phyloP scores from a whole-genome alignment of 164 flowering plant genomes.

The Piper betle region DNA sequence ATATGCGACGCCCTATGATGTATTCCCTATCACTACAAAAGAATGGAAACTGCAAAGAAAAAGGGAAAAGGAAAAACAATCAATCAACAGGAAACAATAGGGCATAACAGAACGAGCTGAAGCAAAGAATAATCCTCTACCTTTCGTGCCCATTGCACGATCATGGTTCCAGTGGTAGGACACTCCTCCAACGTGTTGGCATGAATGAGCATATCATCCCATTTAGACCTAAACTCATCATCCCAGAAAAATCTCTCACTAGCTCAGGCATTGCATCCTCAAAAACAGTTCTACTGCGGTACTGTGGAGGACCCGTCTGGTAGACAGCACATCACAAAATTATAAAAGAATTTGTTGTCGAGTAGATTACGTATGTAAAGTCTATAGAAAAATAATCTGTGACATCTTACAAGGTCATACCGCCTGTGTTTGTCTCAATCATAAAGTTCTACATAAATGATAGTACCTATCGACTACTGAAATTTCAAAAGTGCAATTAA shows the following conservation, averaged over 20 bases:
- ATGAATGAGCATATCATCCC: slow-evolving; percentile 67
- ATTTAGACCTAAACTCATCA: slow-evolving; percentile 51
- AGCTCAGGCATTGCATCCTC: slow-evolving; percentile 64
- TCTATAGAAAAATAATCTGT: neutral
- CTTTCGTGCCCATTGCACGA: slow-evolving; percentile 73
- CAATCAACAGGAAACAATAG: neutral
- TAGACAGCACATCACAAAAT: neutral
- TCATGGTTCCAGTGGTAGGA: slow-evolving; percentile 61
- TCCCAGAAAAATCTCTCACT: slow-evolving; percentile 85
- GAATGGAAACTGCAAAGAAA: slow-evolving; percentile 50
- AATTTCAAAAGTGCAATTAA: too few relatives aligned
- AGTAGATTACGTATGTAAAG: neutral
- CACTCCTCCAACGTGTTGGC: slow-evolving; percentile 41
- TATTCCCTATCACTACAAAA: slow-evolving; percentile 75
- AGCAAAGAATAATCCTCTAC: slow-evolving; percentile 12
- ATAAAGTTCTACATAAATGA: too few relatives aligned
- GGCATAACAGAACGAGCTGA: neutral
- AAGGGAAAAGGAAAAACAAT: slow-evolving; percentile 3
- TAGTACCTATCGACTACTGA: too few relatives aligned
- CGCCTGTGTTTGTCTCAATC: too few relatives aligned
- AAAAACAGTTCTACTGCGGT: slow-evolving; percentile 54
- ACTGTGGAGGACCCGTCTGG: slow-evolving; percentile 69
- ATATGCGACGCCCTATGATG: slow-evolving; percentile 58
- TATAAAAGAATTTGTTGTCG: too few relatives aligned
- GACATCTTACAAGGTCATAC: too few relatives aligned